A percentile compares a stretch with the other conserved stretches of the same genome.
Conservation (phyloP, 2,329 filamentous ascomycete species). For the Didymella arachidicola region DNA sequence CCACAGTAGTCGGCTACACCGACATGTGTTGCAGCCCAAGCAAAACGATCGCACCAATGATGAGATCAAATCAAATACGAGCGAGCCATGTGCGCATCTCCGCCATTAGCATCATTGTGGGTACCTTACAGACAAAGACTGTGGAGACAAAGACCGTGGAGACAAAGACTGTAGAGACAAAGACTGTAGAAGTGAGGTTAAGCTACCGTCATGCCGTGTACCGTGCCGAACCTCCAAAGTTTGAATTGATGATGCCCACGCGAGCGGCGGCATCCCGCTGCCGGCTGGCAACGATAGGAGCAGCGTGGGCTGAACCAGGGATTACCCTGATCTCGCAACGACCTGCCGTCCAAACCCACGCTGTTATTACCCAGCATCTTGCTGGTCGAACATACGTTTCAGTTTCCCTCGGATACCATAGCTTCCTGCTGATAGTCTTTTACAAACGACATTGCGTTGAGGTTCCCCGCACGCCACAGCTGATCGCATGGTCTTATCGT, state of each 20-base stretch:
- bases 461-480: conserved; percentile 32
- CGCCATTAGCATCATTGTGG: conserved; percentile 15
- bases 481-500: conserved; percentile 14
- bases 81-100: conserved; percentile 30
- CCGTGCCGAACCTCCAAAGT: conserved; percentile 29
- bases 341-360: not conserved
- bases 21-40: conserved; percentile 25
- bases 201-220: conserved; percentile 35
- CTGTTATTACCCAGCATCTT: not conserved
- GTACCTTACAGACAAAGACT: conserved; percentile 6
- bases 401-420: not conserved
- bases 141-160: not conserved
- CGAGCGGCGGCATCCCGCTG: conserved; percentile 20
- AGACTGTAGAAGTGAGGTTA: conserved; percentile 30
- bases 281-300: conserved; percentile 19
- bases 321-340: conserved; percentile 10
- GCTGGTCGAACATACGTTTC: not conserved
- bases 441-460: conserved; percentile 12
- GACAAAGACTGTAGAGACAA: conserved; percentile 15
- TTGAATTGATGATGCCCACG: conserved; percentile 21
- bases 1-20: conserved; percentile 19
- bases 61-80: conserved; percentile 18
- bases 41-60: conserved; percentile 17
- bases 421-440: conserved; percentile 4
- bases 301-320: conserved; percentile 11